Conservation (phyloP, 1,284 basidiomycete species). For the Leccinum griseonigrum region DNA sequence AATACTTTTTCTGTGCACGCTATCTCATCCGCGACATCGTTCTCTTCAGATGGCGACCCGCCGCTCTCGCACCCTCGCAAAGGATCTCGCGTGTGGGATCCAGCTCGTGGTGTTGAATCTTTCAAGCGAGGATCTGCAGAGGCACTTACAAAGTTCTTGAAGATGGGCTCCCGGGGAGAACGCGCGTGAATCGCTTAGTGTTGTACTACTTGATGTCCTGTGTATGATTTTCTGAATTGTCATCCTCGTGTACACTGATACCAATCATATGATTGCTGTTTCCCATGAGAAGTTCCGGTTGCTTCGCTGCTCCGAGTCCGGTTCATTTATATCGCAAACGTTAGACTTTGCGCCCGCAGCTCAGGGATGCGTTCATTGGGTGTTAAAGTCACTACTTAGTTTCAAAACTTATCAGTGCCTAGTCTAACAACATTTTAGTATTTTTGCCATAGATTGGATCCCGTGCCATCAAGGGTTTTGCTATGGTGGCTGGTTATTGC, state of each 20-base stretch:
- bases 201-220: constrained; percentile 5
- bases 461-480: neutral
- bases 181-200: constrained; percentile 21
- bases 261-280: neutral
- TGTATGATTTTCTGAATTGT: constrained; percentile 1
- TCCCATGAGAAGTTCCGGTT: neutral
- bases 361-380: neutral
- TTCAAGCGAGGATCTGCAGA: constrained; percentile 84
- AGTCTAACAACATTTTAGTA: too few species aligned
- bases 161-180: constrained; percentile 69
- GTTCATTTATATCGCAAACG: constrained; percentile 3
- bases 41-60: constrained; percentile 43
- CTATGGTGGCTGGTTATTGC: constrained; percentile 1
- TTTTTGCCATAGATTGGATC: neutral
- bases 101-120: constrained; percentile 72
- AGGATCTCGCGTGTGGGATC: constrained; percentile 70
- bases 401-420: neutral
- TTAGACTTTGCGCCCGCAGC: neutral
- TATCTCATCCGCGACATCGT: constrained; percentile 48
- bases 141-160: constrained; percentile 74
- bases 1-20: constrained; percentile 28
- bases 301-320: neutral
- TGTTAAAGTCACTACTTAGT: neutral
- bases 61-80: constrained; percentile 20
- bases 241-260: constrained; percentile 3